Conservation (phyloP, 1,139 yeast genomes). For the Suhomyces ambrosiae region DNA sequence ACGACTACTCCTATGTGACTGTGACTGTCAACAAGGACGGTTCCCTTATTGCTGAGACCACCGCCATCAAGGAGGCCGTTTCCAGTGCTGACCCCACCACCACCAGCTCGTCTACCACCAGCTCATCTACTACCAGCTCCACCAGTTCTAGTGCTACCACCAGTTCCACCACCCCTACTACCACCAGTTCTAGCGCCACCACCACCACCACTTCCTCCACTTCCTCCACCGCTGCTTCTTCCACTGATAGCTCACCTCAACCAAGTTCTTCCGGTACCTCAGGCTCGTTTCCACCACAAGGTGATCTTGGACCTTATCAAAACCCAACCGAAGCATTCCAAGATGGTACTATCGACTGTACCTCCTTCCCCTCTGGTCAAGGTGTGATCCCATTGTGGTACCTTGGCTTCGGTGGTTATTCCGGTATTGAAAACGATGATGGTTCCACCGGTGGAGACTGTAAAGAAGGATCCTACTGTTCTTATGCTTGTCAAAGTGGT, state of each 20-base stretch:
- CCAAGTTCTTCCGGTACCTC: constrained; percentile 20
- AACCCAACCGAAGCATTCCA: constrained; percentile 61
- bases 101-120: constrained; percentile 10
- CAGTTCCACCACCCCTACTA: constrained; percentile 12
- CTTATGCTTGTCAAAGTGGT: constrained; percentile 95
- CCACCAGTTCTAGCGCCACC: constrained; percentile 11
- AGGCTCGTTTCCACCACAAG: constrained; percentile 25
- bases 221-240: constrained; percentile 23
- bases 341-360: constrained; percentile 81
- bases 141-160: constrained; percentile 16
- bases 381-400: constrained; percentile 87
- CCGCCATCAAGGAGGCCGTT: constrained; percentile 7
- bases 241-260: constrained; percentile 15
- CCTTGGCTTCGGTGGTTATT: constrained; percentile 88
- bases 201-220: constrained; percentile 11
- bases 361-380: constrained; percentile 81
- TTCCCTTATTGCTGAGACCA: constrained; percentile 14
- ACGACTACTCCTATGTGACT: constrained; percentile 79
- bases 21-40: constrained; percentile 74
- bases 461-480: constrained; percentile 88
- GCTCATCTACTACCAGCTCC: constrained; percentile 20
- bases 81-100: constrained; percentile 11
- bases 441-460: constrained; percentile 69
- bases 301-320: constrained; percentile 58
- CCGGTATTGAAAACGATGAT: constrained; percentile 67